Conservation (phyloP, 768 basidiomycete genomes). For the Leccinum incarnatum region DNA sequence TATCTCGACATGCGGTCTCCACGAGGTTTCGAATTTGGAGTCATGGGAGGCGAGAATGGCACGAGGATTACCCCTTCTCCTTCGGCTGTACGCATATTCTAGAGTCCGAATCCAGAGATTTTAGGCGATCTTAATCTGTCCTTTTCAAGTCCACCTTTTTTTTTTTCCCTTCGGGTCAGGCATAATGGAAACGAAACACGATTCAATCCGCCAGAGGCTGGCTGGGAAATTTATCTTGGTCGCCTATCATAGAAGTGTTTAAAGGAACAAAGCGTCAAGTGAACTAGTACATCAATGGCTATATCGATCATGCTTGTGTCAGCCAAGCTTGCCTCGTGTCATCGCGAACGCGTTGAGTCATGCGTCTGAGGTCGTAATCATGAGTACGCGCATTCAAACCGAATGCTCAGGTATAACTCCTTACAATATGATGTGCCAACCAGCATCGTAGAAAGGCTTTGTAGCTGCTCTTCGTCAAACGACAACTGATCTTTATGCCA, state of each 20-base stretch:
- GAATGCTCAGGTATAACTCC: constrained; percentile 26
- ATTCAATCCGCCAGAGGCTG: not conserved
- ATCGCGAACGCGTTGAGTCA: constrained; percentile 19
- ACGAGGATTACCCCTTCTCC: constrained; percentile 9
- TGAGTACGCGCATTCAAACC: constrained; percentile 9
- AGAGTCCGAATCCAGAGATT: not conserved
- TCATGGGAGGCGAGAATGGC: constrained; percentile 5
- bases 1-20: constrained; percentile 23
- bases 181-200: constrained; percentile 1
- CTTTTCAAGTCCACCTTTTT: constrained; percentile 11
- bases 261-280: not conserved
- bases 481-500: constrained; percentile 87
- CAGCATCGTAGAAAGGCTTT: constrained; percentile 83
- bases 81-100: constrained; percentile 3
- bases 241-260: not conserved
- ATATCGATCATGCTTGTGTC: not conserved
- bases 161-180: not conserved
- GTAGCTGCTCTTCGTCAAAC: constrained; percentile 88
- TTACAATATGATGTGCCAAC: constrained; percentile 88
- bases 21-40: constrained; percentile 23
- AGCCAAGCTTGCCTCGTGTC: not conserved
- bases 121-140: constrained; percentile 10
- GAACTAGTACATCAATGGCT: constrained; percentile 4
- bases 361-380: constrained; percentile 21
- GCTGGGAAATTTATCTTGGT: not conserved